Evolutionary conservation across 2,329 filamentous ascomycete genomes (phyloP).

Genomic region (Botrytis medusae): DNA sequence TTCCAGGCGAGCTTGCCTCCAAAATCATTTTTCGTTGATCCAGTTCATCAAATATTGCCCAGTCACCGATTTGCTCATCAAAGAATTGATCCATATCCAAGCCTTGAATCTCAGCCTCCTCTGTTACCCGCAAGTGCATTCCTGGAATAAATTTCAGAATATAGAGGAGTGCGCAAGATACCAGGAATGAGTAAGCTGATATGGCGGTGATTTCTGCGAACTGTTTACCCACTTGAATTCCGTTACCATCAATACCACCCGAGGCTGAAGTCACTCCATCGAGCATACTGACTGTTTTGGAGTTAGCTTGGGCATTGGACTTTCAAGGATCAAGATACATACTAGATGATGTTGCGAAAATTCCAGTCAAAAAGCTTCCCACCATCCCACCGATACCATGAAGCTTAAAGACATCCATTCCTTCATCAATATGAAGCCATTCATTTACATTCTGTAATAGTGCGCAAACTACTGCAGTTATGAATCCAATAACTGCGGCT

Average conservation of each 20-base stretch:
- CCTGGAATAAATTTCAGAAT: slow-evolving; percentile 59
- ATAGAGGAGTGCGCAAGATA: slow-evolving; percentile 54
- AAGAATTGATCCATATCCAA: slow-evolving; percentile 53
- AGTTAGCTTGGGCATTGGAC: slow-evolving; percentile 11
- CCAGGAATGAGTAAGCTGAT: slow-evolving; percentile 54
- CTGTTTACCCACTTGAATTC: slow-evolving; percentile 56
- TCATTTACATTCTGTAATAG: slow-evolving; percentile 49
- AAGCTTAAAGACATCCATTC: slow-evolving; percentile 59
- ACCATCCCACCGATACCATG: slow-evolving; percentile 60
- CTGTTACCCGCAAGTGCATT: slow-evolving; percentile 53
- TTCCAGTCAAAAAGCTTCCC: slow-evolving; percentile 56
- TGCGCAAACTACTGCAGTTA: slow-evolving; percentile 47
- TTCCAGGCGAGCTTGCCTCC: slow-evolving; percentile 25
- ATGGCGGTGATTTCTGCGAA: slow-evolving; percentile 57
- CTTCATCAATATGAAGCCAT: slow-evolving; percentile 55
- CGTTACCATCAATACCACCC: slow-evolving; percentile 51
- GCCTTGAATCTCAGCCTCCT: slow-evolving; percentile 55
- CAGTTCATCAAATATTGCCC: slow-evolving; percentile 38
- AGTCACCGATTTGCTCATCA: slow-evolving; percentile 44
- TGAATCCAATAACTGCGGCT: slow-evolving; percentile 51
- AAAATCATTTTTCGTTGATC: slow-evolving; percentile 26
- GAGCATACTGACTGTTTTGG: slow-evolving; percentile 47
- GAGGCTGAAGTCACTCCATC: slow-evolving; percentile 50
- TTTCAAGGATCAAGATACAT: slow-evolving; percentile 20
- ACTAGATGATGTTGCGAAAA: slow-evolving; percentile 50